Base-by-base conservation (phyloP, 495 filamentous ascomycete genomes). In the Cryomyces minteri region DNA sequence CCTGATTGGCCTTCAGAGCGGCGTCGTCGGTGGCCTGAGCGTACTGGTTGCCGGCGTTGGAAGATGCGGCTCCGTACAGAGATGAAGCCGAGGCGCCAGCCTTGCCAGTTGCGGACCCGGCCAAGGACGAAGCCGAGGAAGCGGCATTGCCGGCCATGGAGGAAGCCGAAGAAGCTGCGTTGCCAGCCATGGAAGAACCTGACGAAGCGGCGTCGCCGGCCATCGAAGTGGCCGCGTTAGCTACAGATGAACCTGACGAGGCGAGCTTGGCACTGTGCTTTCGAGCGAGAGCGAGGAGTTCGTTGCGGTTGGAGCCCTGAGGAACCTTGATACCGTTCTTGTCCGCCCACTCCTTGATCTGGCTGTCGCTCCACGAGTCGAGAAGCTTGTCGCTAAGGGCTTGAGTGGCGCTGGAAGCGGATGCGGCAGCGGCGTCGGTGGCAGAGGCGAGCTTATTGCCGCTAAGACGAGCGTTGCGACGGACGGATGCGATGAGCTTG, bases 231-330 rank as follows among this genome's bases (percentile, higher is more conserved):
- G 18, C 18, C 18, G 18, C 18, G 18, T 25, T 25, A 7, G 53
- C 59, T 9, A 73, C 68, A 43, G 72, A 80, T 48, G 88, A 77
- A 36, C 77, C 80, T 34, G 47, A 32, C 6, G 37, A 28, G 18
- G 79, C 65, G 45, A 94, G 66, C 42, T 76, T 70, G 39, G 78
- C 73, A 41, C 84, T 84, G 67, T 95, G 72, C 69, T 93, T 92
- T 54, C 90, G 84, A 43, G 87, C 84, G 41, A 96, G 76, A 41
- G 90, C 86, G 40, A 90, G 63, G 12, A 96, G 74, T 58, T 96
- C 88, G 62, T 95, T 94, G 46, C 77, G 68, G 67, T 69, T 86
- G 51, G 81, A 88, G 30, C 90, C 88, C 61, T 96, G 90, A 5
- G 88, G 88, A 31, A 94, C 80, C 65, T 72, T 72, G 54, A 82